Base-by-base conservation (phyloP, 2,329 filamentous ascomycete species). In the Graphilbum fragrans region DNA sequence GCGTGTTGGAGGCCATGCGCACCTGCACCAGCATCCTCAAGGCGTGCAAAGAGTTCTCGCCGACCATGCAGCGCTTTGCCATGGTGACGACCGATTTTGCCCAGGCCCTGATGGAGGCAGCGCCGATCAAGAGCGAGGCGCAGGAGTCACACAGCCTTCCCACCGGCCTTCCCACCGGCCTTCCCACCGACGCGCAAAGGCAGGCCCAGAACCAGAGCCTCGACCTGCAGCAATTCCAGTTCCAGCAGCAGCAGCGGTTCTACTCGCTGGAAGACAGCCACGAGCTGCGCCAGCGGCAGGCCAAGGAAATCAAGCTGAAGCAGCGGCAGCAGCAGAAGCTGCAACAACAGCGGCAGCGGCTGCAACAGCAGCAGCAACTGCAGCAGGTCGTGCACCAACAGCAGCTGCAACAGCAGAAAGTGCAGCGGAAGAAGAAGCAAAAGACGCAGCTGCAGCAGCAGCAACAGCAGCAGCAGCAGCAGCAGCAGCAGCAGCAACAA, bases 61-160 rank as follows among this genome's bases (percentile, higher is more conserved):
- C 47, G 6, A 47, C 48, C 1, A 47, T 46, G 45, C 47, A 49
- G 35, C 42, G 47, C 16, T 44, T 49, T 18, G 47, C 48, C 25
- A 16, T 17, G 4, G 42, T 47, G n/a, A 46, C 47, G n/a, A 39
- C 43, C 1, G 47, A 50, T 32, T 42, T 49, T 35, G 46, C 43
- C 1, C 39, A 43, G 23, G 33, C 42, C 12, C 23, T 50, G 23
- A 41, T 47, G 37, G 19, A 31, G 29, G 29, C 29, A 8, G 32
- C 32, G 12, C 4, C n/a, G 8, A 4, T 4, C n/a, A 17, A 17
- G 19, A 22, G 16, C 32, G 16, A 17, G 14, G 23, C 2, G n/a
- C n/a, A n/a, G n/a, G n/a, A n/a, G n/a, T n/a, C n/a, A n/a, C n/a
- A n/a, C 29, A 14, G 38, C 12, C 41, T 22, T 4, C 20, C 12